These are phyloP conservation scores for Kodamaea neixiangensis DNA, from an alignment of 805 yeast species.

Conservation along the genomic window DNA sequence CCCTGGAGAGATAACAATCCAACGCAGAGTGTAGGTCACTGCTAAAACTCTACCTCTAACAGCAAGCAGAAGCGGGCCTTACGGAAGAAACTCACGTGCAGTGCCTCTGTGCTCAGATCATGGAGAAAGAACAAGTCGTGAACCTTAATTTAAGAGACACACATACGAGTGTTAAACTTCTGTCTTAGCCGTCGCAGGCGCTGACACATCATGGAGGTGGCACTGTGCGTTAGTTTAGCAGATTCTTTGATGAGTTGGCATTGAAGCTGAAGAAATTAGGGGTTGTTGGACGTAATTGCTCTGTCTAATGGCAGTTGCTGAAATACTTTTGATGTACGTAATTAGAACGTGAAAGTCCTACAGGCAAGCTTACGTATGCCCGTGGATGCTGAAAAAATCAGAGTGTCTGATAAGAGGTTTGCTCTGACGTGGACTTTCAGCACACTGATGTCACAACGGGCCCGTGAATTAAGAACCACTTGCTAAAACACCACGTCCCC, in stretches of 20 bases:
- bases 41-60: not conserved
- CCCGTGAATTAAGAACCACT: not conserved
- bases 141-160: not conserved
- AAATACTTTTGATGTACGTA: too few species aligned
- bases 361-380: too few species aligned
- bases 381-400: too few species aligned
- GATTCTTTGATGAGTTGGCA: too few species aligned
- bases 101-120: not conserved
- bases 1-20: too few species aligned
- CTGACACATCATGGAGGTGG: not conserved
- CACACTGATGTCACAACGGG: not conserved
- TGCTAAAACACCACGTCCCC: not conserved
- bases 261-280: too few species aligned
- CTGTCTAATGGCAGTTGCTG: too few species aligned
- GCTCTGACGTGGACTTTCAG: not conserved
- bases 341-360: too few species aligned
- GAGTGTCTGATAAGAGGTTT: too few species aligned
- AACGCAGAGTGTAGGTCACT: not conserved
- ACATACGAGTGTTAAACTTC: not conserved
- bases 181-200: too few species aligned
- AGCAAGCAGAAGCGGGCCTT: not conserved
- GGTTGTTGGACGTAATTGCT: too few species aligned
- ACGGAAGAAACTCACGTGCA: not conserved
- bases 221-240: too few species aligned
- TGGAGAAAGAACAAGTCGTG: not conserved